These are phyloP conservation scores for Cryphonectria carpinicola DNA, from an alignment of 2,329 filamentous ascomycete species.

Conservation along the genomic window DNA sequence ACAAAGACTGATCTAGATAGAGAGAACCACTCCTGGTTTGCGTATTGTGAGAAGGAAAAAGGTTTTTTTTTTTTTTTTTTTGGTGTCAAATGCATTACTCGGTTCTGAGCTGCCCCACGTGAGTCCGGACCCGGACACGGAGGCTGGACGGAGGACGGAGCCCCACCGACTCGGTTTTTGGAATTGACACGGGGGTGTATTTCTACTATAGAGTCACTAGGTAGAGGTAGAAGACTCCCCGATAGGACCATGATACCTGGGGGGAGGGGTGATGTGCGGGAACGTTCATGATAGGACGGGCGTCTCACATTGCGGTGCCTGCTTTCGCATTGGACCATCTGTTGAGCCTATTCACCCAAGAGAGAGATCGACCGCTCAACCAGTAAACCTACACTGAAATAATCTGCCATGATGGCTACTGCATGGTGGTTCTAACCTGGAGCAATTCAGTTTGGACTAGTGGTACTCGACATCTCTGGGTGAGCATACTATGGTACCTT, in stretches of 20 bases:
- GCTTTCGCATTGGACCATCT: not conserved
- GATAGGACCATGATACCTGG: not conserved
- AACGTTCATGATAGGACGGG: not conserved
- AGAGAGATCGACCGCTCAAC: not conserved
- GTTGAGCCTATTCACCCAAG: not conserved
- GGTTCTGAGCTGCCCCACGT: not conserved
- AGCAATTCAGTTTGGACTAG: not conserved
- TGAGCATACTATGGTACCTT: not conserved
- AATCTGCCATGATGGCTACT: not conserved
- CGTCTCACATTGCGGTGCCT: not conserved
- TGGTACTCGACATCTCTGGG: not conserved
- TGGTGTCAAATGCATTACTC: not conserved
- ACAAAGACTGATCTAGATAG: not conserved
- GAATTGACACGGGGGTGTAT: not conserved
- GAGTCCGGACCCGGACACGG: not conserved
- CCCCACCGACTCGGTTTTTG: not conserved
- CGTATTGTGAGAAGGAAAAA: not conserved
- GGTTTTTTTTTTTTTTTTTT: not conserved
- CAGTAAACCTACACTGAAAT: not conserved
- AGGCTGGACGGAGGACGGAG: not conserved
- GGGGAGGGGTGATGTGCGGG: not conserved
- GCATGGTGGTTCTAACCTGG: not conserved
- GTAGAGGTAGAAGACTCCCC: not conserved
- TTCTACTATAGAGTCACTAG: not conserved
- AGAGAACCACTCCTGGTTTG: not conserved